phyloP scores from a whole-genome alignment of 2,329 filamentous ascomycete genomes.

The Alternaria gaisen region DNA sequence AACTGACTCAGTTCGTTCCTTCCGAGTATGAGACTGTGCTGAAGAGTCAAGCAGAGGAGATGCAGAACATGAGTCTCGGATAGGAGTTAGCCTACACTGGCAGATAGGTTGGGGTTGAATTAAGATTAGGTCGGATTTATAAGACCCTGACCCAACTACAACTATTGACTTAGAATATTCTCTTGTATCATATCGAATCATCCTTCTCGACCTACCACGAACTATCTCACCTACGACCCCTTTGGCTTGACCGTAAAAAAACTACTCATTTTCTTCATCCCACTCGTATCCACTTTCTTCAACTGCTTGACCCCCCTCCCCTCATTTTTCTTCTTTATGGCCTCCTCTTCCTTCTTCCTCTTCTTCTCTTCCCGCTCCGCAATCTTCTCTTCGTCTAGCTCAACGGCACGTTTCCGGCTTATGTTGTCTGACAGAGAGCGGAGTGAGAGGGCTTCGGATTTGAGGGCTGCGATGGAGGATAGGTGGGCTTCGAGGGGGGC shows the following conservation, averaged over 20 bases:
- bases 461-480: conserved; percentile 69
- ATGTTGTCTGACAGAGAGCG: conserved; percentile 75
- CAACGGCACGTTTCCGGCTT: conserved; percentile 65
- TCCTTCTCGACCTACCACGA: too few relatives aligned
- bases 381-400: conserved; percentile 67
- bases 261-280: conserved; percentile 96
- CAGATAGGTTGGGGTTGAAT: too few relatives aligned
- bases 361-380: conserved; percentile 74
- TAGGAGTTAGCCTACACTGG: too few relatives aligned
- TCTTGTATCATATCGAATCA: too few relatives aligned
- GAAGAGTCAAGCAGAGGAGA: too few relatives aligned
- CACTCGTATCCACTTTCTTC: conserved; percentile 87
- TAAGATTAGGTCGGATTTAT: not conserved
- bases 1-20: too few relatives aligned
- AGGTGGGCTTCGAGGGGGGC: conserved; percentile 75
- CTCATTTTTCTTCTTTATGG: conserved; percentile 81
- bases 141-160: too few relatives aligned
- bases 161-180: too few relatives aligned
- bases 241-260: conserved; percentile 80
- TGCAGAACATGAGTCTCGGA: too few relatives aligned
- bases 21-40: too few relatives aligned
- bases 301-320: conserved; percentile 80
- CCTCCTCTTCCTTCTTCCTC: conserved; percentile 86
- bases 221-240: conserved; percentile 17
- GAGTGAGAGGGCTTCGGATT: conserved; percentile 74